phyloP scores from a whole-genome alignment of 2,329 filamentous ascomycete genomes.

The Aureobasidium sp. region DNA sequence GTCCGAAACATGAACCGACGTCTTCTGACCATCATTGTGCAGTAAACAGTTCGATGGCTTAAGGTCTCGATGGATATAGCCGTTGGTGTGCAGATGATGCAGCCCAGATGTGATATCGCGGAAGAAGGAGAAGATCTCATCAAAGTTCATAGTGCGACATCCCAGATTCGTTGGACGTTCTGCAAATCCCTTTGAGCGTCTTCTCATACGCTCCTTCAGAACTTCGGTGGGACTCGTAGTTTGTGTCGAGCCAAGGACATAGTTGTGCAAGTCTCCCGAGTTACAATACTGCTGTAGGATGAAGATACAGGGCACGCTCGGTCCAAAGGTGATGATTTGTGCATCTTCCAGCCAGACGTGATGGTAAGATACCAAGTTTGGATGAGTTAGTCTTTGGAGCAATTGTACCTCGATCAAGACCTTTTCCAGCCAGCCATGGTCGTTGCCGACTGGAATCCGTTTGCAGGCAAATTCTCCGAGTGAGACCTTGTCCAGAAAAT shows the following conservation, averaged over 20 bases:
- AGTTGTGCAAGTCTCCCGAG: conserved; percentile 77
- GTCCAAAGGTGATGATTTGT: conserved; percentile 72
- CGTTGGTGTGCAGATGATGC: conserved; percentile 78
- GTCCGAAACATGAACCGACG: conserved; percentile 85
- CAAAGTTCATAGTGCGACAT: conserved; percentile 57
- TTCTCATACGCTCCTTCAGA: conserved; percentile 76
- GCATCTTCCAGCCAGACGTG: conserved; percentile 96
- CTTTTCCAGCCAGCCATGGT: conserved; percentile 92
- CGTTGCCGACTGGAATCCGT: conserved; percentile 84
- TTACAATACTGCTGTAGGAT: conserved; percentile 99
- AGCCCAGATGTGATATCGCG: conserved; percentile 88
- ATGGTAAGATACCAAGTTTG: conserved; percentile 91
- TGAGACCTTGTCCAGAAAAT: conserved; percentile 80
- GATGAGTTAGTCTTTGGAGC: conserved; percentile 82
- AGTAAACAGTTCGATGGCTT: conserved; percentile 94
- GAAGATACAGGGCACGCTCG: conserved; percentile 87
- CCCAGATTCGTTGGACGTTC: conserved; percentile 51
- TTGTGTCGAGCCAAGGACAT: conserved; percentile 62
- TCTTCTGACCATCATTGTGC: conserved; percentile 61
- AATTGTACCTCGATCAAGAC: conserved; percentile 88
- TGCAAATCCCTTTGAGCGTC: conserved; percentile 67
- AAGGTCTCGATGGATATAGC: conserved; percentile 91
- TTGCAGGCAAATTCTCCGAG: conserved; percentile 95
- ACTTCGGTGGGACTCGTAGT: conserved; percentile 44
- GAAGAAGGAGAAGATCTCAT: conserved; percentile 96